phyloP scores from a whole-genome alignment of 1,284 basidiomycete species.

The Volvariella volvacea region DNA sequence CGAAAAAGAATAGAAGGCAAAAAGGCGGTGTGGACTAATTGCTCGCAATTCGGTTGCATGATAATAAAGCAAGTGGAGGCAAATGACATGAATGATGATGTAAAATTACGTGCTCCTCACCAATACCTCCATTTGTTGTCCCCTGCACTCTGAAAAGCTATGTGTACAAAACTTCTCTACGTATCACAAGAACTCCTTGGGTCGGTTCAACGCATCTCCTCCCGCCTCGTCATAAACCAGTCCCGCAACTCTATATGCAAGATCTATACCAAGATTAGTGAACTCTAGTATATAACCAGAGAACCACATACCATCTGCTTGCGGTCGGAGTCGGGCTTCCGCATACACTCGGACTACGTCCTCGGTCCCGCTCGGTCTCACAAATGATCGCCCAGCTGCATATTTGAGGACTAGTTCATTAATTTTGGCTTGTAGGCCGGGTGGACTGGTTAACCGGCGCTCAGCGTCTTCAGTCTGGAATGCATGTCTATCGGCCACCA shows the following conservation, averaged over 20 bases:
- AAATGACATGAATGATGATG: neutral
- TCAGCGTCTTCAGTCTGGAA: constrained; percentile 97
- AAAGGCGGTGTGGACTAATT: too few relatives aligned
- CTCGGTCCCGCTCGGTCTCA: constrained; percentile 96
- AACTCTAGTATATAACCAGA: constrained; percentile 5
- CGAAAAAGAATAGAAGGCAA: neutral
- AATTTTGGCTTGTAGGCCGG: constrained; percentile 80
- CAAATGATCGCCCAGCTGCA: constrained; percentile 86
- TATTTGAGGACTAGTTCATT: constrained; percentile 81
- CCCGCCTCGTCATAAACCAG: constrained; percentile 77
- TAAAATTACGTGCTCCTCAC: neutral
- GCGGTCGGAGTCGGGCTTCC: constrained; percentile 71
- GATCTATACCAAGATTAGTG: constrained; percentile 38
- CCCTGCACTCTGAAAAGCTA: too few relatives aligned
- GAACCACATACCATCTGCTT: constrained; percentile 71
- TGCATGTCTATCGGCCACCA: constrained; percentile 75
- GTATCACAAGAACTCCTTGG: constrained; percentile 53
- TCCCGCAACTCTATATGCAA: constrained; percentile 78
- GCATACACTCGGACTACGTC: constrained; percentile 98
- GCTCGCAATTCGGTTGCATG: too few relatives aligned
- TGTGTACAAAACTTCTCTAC: too few relatives aligned
- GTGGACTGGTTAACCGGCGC: constrained; percentile 76
- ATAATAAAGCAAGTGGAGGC: too few relatives aligned
- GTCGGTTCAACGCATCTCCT: constrained; percentile 60
- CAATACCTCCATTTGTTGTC: too few relatives aligned